These are phyloP conservation scores for Chlorella variabilis DNA, from an alignment of 163 green algal species.

Conservation along the genomic window DNA sequence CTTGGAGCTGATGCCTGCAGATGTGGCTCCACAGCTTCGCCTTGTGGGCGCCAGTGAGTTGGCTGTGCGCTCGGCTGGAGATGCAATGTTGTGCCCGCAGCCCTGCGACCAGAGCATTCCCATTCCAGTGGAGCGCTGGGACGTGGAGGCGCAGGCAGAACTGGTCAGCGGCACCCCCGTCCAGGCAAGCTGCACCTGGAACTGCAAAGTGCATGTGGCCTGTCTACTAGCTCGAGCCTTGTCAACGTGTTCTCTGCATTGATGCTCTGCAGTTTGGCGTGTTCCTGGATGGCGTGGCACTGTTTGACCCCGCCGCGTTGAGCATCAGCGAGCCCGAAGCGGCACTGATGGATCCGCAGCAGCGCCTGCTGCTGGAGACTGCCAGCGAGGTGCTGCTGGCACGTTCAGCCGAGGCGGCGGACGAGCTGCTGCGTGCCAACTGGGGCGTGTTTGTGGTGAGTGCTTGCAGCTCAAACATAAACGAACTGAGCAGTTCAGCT, in stretches of 20 bases:
- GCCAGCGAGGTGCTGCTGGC: conserved; percentile 46
- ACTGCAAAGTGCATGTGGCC: not conserved
- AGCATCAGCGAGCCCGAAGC: conserved; percentile 60
- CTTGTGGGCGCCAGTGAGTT: conserved; percentile 33
- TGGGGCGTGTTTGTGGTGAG: conserved; percentile 57
- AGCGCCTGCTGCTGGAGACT: conserved; percentile 83
- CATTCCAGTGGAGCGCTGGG: conserved; percentile 57
- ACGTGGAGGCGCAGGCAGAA: conserved; percentile 50
- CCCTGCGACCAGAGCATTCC: conserved; percentile 31
- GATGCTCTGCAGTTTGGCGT: conserved; percentile 53
- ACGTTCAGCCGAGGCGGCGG: not conserved
- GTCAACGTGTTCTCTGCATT: not conserved
- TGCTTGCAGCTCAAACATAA: not conserved
- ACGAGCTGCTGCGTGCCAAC: conserved; percentile 35
- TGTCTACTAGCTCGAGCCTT: too few relatives aligned
- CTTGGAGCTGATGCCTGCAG: conserved; percentile 70
- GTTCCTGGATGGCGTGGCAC: conserved; percentile 49
- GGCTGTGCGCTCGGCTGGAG: not conserved
- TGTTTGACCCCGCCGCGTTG: conserved; percentile 55
- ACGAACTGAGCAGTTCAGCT: not conserved
- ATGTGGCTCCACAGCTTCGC: not conserved
- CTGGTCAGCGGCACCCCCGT: conserved; percentile 18
- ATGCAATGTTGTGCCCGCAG: conserved; percentile 5
- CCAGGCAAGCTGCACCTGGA: conserved; percentile 3
- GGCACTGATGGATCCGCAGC: conserved; percentile 62